Percentiles rank a stretch among this genome's conserved stretches.
phyloP scores from a whole-genome alignment of 352 stramenopile species.

The Chrysophaeum taylorii region DNA sequence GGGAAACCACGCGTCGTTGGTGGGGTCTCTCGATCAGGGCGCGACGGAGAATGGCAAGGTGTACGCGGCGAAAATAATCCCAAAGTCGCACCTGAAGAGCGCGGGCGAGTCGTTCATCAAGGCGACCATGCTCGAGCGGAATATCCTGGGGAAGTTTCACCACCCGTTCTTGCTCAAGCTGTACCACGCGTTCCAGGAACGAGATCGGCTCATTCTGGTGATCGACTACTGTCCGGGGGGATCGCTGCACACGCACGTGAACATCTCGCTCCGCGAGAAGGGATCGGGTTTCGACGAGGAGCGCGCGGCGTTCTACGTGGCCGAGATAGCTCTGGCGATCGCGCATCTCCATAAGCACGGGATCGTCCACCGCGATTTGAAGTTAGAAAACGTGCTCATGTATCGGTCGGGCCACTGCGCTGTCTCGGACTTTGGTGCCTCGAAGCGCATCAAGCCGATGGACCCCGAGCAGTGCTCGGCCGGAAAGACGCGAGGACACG shows the following conservation, averaged over 20 bases:
- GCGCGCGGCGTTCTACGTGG: conserved; percentile 65
- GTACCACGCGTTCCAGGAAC: conserved; percentile 66
- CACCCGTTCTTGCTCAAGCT: conserved; percentile 72
- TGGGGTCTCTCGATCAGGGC: no score
- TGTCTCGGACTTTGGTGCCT: conserved; percentile 71
- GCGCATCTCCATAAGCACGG: conserved; percentile 66
- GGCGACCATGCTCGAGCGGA: conserved; percentile 70
- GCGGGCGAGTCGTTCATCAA: conserved; percentile 38
- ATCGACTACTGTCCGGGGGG: conserved; percentile 75
- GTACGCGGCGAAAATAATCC: conserved; percentile 75
- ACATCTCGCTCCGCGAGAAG: conserved; percentile 33
- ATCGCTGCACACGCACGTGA: conserved; percentile 66
- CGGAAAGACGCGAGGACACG: background rate
- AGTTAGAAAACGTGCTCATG: conserved; percentile 76
- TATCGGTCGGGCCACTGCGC: conserved; percentile 62
- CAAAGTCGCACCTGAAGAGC: conserved; percentile 57
- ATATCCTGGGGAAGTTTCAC: conserved; percentile 68
- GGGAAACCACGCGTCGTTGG: no score
- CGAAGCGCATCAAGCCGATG: conserved; percentile 34
- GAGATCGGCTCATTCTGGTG: conserved; percentile 70
- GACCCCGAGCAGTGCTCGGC: background rate
- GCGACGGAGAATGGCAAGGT: no score
- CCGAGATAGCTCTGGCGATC: conserved; percentile 62
- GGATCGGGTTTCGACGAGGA: conserved; percentile 53
- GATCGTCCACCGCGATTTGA: conserved; percentile 75